Conservation (phyloP, 2,329 filamentous ascomycete species). For the Pseudogymnoascus sp. region DNA sequence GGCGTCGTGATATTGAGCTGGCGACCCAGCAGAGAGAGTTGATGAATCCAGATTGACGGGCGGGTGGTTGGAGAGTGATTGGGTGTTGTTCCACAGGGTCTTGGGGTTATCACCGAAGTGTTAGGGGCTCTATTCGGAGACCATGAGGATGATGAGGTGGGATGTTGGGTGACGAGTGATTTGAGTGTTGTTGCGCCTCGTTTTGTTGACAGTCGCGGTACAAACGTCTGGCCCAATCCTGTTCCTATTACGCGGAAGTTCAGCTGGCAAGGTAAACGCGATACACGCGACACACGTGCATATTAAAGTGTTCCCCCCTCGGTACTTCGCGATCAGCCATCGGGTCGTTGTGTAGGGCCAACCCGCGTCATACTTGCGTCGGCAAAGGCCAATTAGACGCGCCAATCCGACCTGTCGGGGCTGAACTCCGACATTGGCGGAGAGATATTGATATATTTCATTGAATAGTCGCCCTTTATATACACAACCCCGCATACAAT, state of each 20-base stretch:
- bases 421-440: conserved; percentile 5
- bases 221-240: conserved; percentile 5
- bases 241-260: conserved; percentile 8
- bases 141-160: conserved; percentile 2
- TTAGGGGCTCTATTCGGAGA: conserved; percentile 6
- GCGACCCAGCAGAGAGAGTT: conserved; percentile 39
- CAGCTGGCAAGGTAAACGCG: conserved; percentile 8
- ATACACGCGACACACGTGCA: conserved; percentile 8
- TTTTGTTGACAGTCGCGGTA: conserved; percentile 6
- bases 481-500: neutral
- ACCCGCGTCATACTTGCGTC: conserved; percentile 5
- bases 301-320: conserved; percentile 4
- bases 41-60: conserved; percentile 44
- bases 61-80: conserved; percentile 10
- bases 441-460: conserved; percentile 6
- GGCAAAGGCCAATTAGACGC: conserved; percentile 6
- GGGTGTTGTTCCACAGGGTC: conserved; percentile 4
- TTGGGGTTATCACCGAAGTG: conserved; percentile 1
- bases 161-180: conserved; percentile 3
- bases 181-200: neutral
- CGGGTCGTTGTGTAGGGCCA: conserved; percentile 3
- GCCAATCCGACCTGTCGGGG: conserved; percentile 3
- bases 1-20: conserved; percentile 45
- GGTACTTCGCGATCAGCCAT: conserved; percentile 3
- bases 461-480: neutral